Percentiles rank a stretch among this genome's conserved stretches.
Evolutionary conservation across 2,329 filamentous ascomycete species (phyloP).

Genomic region (Calonectria naviculata): DNA sequence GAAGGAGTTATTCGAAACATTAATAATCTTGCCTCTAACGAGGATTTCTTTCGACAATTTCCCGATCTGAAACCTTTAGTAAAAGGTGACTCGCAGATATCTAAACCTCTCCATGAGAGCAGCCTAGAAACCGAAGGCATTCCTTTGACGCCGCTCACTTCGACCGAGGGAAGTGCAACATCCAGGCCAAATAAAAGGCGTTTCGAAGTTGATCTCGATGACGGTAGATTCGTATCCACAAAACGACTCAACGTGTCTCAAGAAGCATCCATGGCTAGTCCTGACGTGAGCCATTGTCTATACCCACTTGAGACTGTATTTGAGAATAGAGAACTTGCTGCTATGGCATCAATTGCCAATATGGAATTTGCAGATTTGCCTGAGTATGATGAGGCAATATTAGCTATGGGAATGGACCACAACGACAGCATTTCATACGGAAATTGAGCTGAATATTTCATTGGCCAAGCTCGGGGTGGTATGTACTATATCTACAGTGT

Average conservation of each 20-base stretch:
- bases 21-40: not conserved
- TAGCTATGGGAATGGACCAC: not conserved
- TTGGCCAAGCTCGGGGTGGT: not conserved
- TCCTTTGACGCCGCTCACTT: not conserved
- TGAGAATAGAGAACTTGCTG: not conserved
- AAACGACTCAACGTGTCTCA: not conserved
- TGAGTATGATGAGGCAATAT: not conserved
- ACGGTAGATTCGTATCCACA: not conserved
- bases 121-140: not conserved
- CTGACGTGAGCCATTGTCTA: not conserved
- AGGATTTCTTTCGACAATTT: not conserved
- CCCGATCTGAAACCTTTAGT: not conserved
- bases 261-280: no score
- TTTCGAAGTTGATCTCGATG: not conserved
- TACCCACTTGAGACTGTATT: not conserved
- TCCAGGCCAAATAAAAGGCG: not conserved
- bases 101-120: not conserved
- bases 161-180: not conserved
- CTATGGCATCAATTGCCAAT: not conserved
- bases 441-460: not conserved
- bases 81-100: not conserved
- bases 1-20: not conserved
- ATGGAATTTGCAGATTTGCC: not conserved
- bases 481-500: no score
- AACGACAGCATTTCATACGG: not conserved